phyloP scores from a whole-genome alignment of 202 grass and related monocot genomes.

The Setaria italica region DNA sequence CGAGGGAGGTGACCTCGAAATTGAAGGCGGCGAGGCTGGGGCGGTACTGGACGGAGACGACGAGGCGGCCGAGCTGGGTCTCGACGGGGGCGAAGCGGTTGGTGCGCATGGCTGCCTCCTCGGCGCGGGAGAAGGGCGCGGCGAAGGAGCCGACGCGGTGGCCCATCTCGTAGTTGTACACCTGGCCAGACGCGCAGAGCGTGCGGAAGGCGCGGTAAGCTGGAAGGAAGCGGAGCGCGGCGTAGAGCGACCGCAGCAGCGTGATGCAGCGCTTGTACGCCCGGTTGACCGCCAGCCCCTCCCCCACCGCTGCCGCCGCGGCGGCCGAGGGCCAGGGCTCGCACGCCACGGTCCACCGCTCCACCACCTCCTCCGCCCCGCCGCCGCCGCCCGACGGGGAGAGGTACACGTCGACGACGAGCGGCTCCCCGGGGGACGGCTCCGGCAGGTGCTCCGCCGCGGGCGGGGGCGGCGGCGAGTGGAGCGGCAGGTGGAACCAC shows the following conservation, averaged over 20 bases:
- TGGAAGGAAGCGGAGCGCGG: conserved; percentile 79
- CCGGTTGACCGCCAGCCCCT: conserved; percentile 60
- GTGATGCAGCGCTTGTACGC: conserved; percentile 88
- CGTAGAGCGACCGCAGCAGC: conserved; percentile 80
- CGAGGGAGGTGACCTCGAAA: conserved; percentile 66
- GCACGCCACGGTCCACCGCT: conserved; percentile 82
- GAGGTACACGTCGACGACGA: conserved; percentile 80
- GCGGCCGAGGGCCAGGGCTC: conserved; percentile 59
- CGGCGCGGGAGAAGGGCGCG: conserved; percentile 73
- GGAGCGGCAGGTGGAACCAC: conserved; percentile 76
- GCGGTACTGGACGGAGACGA: conserved; percentile 84
- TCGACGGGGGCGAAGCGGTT: conserved; percentile 61
- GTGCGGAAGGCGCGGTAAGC: conserved; percentile 71
- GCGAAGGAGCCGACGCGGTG: conserved; percentile 81
- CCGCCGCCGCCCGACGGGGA: conserved; percentile 47
- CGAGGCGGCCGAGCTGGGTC: conserved; percentile 82
- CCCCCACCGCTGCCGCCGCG: conserved; percentile 39
- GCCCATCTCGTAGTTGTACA: conserved; percentile 81
- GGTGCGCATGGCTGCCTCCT: conserved; percentile 70
- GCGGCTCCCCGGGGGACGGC: conserved; percentile 57
- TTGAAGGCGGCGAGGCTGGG: conserved; percentile 69
- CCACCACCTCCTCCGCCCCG: conserved; percentile 56
- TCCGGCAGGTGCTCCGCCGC: conserved; percentile 51
- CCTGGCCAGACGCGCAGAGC: conserved; percentile 73
- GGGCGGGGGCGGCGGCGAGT: conserved; percentile 60